Percentiles rank a stretch among this genome's conserved stretches.
phyloP scores from a whole-genome alignment of 805 yeast species.

The Grigorovia yakushimaensis region DNA sequence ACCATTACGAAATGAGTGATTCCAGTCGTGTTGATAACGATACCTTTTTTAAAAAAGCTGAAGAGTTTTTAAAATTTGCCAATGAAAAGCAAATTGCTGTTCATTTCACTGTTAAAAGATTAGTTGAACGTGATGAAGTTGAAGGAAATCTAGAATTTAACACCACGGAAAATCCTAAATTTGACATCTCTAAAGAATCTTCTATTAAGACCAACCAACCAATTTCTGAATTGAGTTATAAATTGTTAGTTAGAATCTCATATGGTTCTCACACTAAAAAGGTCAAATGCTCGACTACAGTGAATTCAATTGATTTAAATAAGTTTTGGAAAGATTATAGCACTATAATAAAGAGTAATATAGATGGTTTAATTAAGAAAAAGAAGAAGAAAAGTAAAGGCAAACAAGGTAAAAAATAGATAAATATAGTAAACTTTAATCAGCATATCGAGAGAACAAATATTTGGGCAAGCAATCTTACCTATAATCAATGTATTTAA shows the following conservation, averaged over 20 bases:
- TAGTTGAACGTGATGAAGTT: conserved; percentile 21
- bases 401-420: conserved; percentile 3
- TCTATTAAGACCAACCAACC: conserved; percentile 7
- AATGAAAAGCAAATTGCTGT: conserved; percentile 21
- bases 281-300: conserved; percentile 63
- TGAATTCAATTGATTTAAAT: conserved; percentile 50
- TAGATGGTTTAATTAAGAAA: conserved; percentile 70
- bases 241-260: conserved; percentile 55
- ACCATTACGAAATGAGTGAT: no score
- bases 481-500: no score
- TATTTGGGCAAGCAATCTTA: no score
- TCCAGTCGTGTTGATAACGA: conserved; percentile 8
- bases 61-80: conserved; percentile 19
- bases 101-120: conserved; percentile 21
- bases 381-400: conserved; percentile 53
- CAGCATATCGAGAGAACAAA: no score
- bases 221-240: conserved; percentile 35
- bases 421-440: neutral
- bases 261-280: conserved; percentile 29
- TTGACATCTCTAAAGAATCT: conserved; percentile 22
- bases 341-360: conserved; percentile 57
- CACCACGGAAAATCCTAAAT: conserved; percentile 32
- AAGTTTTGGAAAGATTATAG: conserved; percentile 72
- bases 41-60: conserved; percentile 18
- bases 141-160: conserved; percentile 40